A percentile compares a stretch with the other conserved stretches of the same genome.
Conservation (phyloP, 2,329 filamentous ascomycete species). For the Diaporthe sp. region DNA sequence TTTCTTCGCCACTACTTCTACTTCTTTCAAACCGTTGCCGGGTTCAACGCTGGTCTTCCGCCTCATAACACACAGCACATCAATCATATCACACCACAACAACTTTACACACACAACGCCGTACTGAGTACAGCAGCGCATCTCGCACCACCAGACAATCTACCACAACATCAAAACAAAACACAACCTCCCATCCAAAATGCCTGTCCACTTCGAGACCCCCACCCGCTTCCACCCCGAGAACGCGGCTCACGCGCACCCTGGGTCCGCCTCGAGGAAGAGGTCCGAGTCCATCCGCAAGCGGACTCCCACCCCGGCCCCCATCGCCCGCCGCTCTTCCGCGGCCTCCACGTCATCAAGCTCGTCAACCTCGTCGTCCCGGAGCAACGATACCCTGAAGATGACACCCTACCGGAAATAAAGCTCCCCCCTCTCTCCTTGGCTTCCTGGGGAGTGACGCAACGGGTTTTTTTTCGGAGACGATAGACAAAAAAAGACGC, state of each 20-base stretch:
- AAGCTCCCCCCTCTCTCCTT: neutral
- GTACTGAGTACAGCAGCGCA: slow-evolving; percentile 2
- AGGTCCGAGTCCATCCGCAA: slow-evolving; percentile 36
- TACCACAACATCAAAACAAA: neutral
- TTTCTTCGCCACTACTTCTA: neutral
- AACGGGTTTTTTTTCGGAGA: neutral
- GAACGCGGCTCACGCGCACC: slow-evolving; percentile 36
- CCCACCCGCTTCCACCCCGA: slow-evolving; percentile 38
- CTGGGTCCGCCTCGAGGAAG: slow-evolving; percentile 25
- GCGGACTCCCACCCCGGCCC: slow-evolving; percentile 35
- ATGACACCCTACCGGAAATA: slow-evolving; percentile 34
- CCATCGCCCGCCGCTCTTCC: slow-evolving; percentile 33
- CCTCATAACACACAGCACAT: neutral
- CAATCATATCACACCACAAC: neutral
- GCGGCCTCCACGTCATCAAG: slow-evolving; percentile 30
- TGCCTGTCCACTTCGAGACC: slow-evolving; percentile 40
- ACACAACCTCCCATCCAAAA: slow-evolving; percentile 16
- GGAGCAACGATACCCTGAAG: slow-evolving; percentile 20
- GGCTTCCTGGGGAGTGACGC: neutral
- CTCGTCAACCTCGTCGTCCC: slow-evolving; percentile 22
- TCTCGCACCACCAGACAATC: neutral
- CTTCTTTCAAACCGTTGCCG: slow-evolving; percentile 21
- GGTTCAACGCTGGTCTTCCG: slow-evolving; percentile 32
- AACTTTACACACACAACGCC: neutral
- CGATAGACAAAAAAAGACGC: neutral